Evolutionary conservation across 768 basidiomycete genomes (phyloP).

Genomic region (Porpolomopsis calyptriformis): DNA sequence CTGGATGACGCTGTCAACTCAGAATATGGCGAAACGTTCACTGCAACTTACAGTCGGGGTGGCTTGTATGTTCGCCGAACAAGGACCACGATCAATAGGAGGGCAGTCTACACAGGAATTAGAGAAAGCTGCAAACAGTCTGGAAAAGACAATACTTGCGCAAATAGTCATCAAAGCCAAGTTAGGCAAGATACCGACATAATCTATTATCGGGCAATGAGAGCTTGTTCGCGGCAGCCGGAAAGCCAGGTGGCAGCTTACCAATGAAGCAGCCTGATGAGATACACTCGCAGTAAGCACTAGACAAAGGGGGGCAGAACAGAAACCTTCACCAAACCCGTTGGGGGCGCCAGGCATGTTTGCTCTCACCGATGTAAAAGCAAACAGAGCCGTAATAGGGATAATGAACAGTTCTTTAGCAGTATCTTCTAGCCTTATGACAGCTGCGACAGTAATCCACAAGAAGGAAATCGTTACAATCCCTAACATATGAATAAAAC

Average conservation of each 20-base stretch:
- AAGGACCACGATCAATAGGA: not conserved
- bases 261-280: not conserved
- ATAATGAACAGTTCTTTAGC: slow-evolving; percentile 16
- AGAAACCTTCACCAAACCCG: slow-evolving; percentile 16
- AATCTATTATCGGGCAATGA: not conserved
- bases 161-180: not conserved
- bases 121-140: not conserved
- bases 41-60: not conserved
- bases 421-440: slow-evolving; percentile 3
- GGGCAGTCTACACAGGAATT: not conserved
- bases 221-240: too few relatives aligned
- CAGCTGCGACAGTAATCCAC: not conserved
- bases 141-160: not conserved
- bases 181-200: not conserved
- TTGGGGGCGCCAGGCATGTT: slow-evolving; percentile 16
- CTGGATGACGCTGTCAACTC: not conserved
- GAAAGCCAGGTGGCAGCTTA: not conserved
- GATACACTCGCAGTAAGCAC: not conserved
- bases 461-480: not conserved
- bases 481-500: too few relatives aligned
- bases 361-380: slow-evolving; percentile 15
- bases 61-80: not conserved
- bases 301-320: not conserved
- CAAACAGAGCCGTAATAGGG: slow-evolving; percentile 16
- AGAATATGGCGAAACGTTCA: not conserved